Evolutionary conservation across 2,329 filamentous ascomycete species (phyloP).

Genomic region (Penicillium sp.): DNA sequence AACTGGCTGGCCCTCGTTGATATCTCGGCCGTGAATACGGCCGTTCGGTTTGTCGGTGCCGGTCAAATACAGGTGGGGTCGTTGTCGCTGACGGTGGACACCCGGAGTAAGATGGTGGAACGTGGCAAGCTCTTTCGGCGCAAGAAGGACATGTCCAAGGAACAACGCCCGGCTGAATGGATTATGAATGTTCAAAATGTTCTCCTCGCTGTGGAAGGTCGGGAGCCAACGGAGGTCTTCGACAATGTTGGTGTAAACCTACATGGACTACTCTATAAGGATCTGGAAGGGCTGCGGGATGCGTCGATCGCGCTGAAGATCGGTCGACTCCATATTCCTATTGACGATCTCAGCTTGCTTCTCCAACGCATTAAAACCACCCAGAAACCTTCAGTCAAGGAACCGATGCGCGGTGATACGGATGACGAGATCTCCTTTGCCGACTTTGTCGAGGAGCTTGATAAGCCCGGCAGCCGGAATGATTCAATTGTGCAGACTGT

Average conservation of each 20-base stretch:
- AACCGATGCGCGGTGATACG: conserved; percentile 42
- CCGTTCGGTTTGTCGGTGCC: conserved; percentile 73
- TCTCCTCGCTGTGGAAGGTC: conserved; percentile 81
- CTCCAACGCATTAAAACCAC: conserved; percentile 33
- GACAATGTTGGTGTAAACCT: conserved; percentile 87
- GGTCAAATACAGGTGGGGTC: conserved; percentile 82
- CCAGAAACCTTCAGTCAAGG: conserved; percentile 38
- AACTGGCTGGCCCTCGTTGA: conserved; percentile 89
- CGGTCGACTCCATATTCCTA: conserved; percentile 84
- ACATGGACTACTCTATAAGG: conserved; percentile 83
- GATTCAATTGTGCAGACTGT: conserved; percentile 76
- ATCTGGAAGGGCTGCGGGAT: conserved; percentile 83
- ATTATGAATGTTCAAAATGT: conserved; percentile 82
- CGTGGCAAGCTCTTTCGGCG: conserved; percentile 85
- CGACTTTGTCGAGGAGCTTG: conserved; percentile 72
- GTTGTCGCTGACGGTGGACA: conserved; percentile 85
- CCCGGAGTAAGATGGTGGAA: conserved; percentile 85
- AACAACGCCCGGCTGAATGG: conserved; percentile 86
- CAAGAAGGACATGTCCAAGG: conserved; percentile 61
- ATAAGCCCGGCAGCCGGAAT: conserved; percentile 64
- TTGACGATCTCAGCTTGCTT: conserved; percentile 71
- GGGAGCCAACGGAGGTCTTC: conserved; percentile 80
- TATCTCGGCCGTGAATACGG: conserved; percentile 77
- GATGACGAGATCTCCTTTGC: conserved; percentile 64
- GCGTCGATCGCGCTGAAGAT: conserved; percentile 87